phyloP scores from a whole-genome alignment of 2,329 filamentous ascomycete species.

The Phaeosphaeria sp. region DNA sequence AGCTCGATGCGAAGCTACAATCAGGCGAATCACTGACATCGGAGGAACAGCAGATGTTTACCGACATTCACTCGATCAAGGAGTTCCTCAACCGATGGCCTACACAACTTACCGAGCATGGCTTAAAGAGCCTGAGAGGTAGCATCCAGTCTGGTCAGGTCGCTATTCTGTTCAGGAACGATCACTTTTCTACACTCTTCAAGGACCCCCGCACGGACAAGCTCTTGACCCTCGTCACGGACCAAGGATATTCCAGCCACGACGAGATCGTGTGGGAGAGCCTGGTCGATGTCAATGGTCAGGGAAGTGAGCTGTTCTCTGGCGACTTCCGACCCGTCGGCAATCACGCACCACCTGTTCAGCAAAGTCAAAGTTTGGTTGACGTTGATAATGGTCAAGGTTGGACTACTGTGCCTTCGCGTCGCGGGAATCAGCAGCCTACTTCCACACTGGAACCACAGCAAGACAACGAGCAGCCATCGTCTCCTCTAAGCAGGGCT shows the following conservation, averaged over 20 bases:
- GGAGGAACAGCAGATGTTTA: slow-evolving; percentile 79
- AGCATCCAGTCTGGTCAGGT: slow-evolving; percentile 78
- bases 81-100: slow-evolving; percentile 79
- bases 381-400: slow-evolving; percentile 49
- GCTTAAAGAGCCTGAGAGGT: slow-evolving; percentile 75
- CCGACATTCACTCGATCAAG: slow-evolving; percentile 86
- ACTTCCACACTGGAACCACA: slow-evolving; percentile 6
- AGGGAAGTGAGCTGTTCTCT: slow-evolving; percentile 81
- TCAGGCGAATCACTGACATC: slow-evolving; percentile 66
- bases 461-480: slow-evolving; percentile 21
- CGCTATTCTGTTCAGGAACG: slow-evolving; percentile 93
- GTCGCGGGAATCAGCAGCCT: slow-evolving; percentile 35
- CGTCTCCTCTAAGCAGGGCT: slow-evolving; percentile 56
- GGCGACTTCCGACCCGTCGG: slow-evolving; percentile 91
- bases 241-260: slow-evolving; percentile 86
- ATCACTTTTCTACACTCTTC: slow-evolving; percentile 95
- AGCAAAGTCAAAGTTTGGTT: slow-evolving; percentile 36
- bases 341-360: slow-evolving; percentile 50
- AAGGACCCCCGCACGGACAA: slow-evolving; percentile 80
- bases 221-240: slow-evolving; percentile 86
- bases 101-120: slow-evolving; percentile 85
- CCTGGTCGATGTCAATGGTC: slow-evolving; percentile 85
- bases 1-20: slow-evolving; percentile 80
- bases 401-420: slow-evolving; percentile 64
- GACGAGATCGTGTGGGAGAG: slow-evolving; percentile 97